A percentile compares a stretch with the other conserved stretches of the same genome.
These are phyloP conservation scores for Oryza glaberrima DNA, from an alignment of 176 grass and related monocot species.

Conservation along the genomic window DNA sequence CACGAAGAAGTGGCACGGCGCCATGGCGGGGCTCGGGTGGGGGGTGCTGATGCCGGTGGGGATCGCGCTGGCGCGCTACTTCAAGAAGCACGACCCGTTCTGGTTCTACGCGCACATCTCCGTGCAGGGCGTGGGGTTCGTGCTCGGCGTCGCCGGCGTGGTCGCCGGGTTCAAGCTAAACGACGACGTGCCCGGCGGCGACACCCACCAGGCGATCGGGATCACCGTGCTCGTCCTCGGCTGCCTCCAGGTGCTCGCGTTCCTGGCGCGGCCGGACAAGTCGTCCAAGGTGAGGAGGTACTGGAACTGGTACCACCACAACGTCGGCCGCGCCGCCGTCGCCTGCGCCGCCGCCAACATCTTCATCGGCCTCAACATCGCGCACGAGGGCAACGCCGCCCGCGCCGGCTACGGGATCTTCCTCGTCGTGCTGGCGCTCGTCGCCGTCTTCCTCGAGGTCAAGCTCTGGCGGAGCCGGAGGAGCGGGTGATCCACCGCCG, in stretches of 20 bases:
- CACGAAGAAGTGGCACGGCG: constrained; percentile 56
- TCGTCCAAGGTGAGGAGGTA: constrained; percentile 60
- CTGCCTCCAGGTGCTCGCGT: constrained; percentile 68
- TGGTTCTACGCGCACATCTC: constrained; percentile 84
- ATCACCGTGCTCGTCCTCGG: constrained; percentile 53
- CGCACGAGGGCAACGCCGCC: constrained; percentile 31
- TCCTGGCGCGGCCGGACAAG: constrained; percentile 62
- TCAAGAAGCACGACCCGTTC: constrained; percentile 59
- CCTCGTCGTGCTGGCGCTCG: constrained; percentile 40
- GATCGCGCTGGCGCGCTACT: constrained; percentile 61
- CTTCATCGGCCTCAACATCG: constrained; percentile 55
- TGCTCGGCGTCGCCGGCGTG: constrained; percentile 49
- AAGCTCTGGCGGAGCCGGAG: constrained; percentile 39
- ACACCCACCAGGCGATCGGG: constrained; percentile 52
- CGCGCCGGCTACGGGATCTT: constrained; percentile 42
- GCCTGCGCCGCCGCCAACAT: constrained; percentile 48
- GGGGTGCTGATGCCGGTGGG: constrained; percentile 70
- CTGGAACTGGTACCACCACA: constrained; percentile 76
- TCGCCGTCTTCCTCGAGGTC: constrained; percentile 42
- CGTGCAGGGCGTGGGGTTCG: constrained; percentile 66
- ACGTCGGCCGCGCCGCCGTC: constrained; percentile 52
- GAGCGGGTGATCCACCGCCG: too few species aligned
- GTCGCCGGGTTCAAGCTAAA: constrained; percentile 55
- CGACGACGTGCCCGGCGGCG: constrained; percentile 46
- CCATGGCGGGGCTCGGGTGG: constrained; percentile 58